phyloP scores from a whole-genome alignment of 1,139 yeast genomes.

The Scheffersomyces stambukii region DNA sequence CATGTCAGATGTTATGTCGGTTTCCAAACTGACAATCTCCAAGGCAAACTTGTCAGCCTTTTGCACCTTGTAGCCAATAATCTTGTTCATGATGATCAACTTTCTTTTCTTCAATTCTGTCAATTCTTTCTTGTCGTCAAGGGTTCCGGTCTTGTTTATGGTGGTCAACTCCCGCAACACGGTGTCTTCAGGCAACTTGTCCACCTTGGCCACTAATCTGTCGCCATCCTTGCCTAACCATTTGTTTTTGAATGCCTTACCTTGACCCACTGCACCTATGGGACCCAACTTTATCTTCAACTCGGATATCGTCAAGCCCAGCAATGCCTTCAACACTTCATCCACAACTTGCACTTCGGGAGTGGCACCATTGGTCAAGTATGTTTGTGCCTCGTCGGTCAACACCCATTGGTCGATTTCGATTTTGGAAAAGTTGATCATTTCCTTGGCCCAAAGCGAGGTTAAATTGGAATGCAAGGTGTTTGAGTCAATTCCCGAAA shows the following conservation, averaged over 20 bases:
- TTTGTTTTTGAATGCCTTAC: slow-evolving; percentile 96
- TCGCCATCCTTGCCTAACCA: slow-evolving; percentile 93
- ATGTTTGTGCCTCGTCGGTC: slow-evolving; percentile 79
- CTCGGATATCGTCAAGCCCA: slow-evolving; percentile 78
- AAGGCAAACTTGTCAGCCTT: slow-evolving; percentile 85
- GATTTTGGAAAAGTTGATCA: slow-evolving; percentile 69
- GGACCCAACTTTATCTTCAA: slow-evolving; percentile 75
- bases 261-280: slow-evolving; percentile 90
- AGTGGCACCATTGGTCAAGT: slow-evolving; percentile 67
- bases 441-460: slow-evolving; percentile 79
- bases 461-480: slow-evolving; percentile 69
- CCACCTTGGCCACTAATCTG: slow-evolving; percentile 58
- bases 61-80: slow-evolving; percentile 66
- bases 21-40: slow-evolving; percentile 76
- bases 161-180: slow-evolving; percentile 63
- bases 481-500: slow-evolving; percentile 33
- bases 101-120: slow-evolving; percentile 92
- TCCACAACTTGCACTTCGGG: slow-evolving; percentile 83
- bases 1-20: slow-evolving; percentile 95
- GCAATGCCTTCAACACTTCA: slow-evolving; percentile 70
- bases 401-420: slow-evolving; percentile 77
- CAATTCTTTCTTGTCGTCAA: slow-evolving; percentile 61
- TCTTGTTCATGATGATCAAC: slow-evolving; percentile 67
- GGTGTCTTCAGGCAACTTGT: slow-evolving; percentile 54
- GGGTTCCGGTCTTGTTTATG: slow-evolving; percentile 55